These are phyloP conservation scores for Plectosphaerella sp. DNA, from an alignment of 2,329 filamentous ascomycete genomes.

Conservation along the genomic window DNA sequence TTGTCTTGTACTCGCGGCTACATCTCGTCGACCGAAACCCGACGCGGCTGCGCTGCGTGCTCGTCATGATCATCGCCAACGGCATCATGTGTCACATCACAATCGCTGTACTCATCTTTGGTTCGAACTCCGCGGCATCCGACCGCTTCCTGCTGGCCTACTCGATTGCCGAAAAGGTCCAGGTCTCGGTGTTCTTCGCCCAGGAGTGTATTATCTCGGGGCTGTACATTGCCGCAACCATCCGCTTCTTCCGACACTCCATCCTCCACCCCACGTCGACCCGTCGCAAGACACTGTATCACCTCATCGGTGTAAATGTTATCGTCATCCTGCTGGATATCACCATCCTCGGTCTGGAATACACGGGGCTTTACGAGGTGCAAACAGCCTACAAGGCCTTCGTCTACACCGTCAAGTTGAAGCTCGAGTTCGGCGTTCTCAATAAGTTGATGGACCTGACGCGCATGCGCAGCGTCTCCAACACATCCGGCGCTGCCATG, in stretches of 20 bases:
- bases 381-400: slow-evolving; percentile 16
- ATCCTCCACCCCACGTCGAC: slow-evolving; percentile 4
- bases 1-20: slow-evolving; percentile 60
- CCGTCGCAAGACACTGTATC: slow-evolving; percentile 22
- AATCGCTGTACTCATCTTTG: slow-evolving; percentile 51
- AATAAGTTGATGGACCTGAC: slow-evolving; percentile 26
- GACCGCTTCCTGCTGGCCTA: slow-evolving; percentile 31
- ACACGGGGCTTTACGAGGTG: slow-evolving; percentile 11
- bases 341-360: slow-evolving; percentile 13
- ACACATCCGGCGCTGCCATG: background rate
- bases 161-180: slow-evolving; percentile 48
- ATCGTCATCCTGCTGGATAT: slow-evolving; percentile 30
- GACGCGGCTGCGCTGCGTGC: slow-evolving; percentile 39
- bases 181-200: slow-evolving; percentile 51
- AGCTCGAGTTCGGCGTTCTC: slow-evolving; percentile 29
- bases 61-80: slow-evolving; percentile 55
- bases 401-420: slow-evolving; percentile 29
- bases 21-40: slow-evolving; percentile 53
- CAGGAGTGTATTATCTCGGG: slow-evolving; percentile 51
- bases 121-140: slow-evolving; percentile 33
- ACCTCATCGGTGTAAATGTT: slow-evolving; percentile 30
- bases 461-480: slow-evolving; percentile 3
- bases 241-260: slow-evolving; percentile 28
- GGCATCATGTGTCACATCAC: slow-evolving; percentile 47
- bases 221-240: slow-evolving; percentile 49